phyloP scores from a whole-genome alignment of 495 filamentous ascomycete genomes.

The Trichoderma reesei region DNA sequence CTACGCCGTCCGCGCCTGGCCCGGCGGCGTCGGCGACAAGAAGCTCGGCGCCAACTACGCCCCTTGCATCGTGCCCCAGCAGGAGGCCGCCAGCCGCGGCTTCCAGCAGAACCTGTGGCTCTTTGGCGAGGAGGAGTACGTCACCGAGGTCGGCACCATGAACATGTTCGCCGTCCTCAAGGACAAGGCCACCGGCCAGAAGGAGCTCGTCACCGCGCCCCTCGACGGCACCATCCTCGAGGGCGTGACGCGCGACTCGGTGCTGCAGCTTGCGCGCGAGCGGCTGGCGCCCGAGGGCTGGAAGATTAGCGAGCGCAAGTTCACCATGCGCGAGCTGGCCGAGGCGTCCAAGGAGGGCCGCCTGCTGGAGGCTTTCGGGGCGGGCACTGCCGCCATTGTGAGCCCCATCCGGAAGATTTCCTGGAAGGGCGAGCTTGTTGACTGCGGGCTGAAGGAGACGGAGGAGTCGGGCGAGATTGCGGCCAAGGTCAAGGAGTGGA shows the following conservation, averaged over 20 bases:
- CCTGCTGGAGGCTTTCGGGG: constrained; percentile 83
- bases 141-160: constrained; percentile 97
- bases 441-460: constrained; percentile 63
- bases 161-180: constrained; percentile 82
- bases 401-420: constrained; percentile 76
- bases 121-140: constrained; percentile 85
- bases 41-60: constrained; percentile 98
- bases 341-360: constrained; percentile 76
- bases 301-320: constrained; percentile 78
- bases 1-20: constrained; percentile 95
- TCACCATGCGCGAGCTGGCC: constrained; percentile 73
- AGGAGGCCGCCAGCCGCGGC: constrained; percentile 76
- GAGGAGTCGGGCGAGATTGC: constrained; percentile 84
- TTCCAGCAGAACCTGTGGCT: constrained; percentile 99
- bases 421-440: constrained; percentile 68
- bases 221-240: constrained; percentile 96
- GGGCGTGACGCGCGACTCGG: constrained; percentile 83
- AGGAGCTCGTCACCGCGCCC: constrained; percentile 84
- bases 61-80: constrained; percentile 87
- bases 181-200: constrained; percentile 74
- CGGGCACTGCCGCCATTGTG: constrained; percentile 81
- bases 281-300: constrained; percentile 76
- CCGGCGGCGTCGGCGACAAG: constrained; percentile 91
- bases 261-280: constrained; percentile 75
- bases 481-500: constrained; percentile 85